Evolutionary conservation across 2,329 filamentous ascomycete genomes (phyloP).

Genomic region (Fusarium euwallaceae): DNA sequence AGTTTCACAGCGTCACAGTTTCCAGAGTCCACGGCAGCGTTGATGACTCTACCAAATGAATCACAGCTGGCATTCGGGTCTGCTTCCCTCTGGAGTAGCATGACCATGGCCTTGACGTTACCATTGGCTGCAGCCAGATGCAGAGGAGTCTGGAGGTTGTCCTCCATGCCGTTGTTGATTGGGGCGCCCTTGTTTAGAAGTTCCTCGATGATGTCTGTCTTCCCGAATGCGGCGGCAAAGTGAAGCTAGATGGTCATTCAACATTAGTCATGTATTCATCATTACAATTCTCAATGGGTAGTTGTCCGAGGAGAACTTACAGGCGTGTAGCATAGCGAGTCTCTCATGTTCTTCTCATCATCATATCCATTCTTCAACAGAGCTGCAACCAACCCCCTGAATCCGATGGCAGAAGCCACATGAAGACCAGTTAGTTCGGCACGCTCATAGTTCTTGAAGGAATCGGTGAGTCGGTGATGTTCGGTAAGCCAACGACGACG

Average conservation of each 20-base stretch:
- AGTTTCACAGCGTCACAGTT: constrained; percentile 56
- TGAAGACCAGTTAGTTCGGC: constrained; percentile 53
- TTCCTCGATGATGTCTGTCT: constrained; percentile 27
- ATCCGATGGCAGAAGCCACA: constrained; percentile 55
- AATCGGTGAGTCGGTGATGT: constrained; percentile 49
- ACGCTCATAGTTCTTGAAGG: constrained; percentile 48
- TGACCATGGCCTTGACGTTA: constrained; percentile 56
- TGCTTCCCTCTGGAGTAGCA: constrained; percentile 53
- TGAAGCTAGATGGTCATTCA: constrained; percentile 17
- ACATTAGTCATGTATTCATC: constrained; percentile 39
- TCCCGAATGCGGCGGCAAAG: constrained; percentile 24
- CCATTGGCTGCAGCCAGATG: constrained; percentile 56
- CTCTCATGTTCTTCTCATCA: constrained; percentile 50
- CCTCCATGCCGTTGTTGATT: constrained; percentile 49
- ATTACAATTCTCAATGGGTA: neutral
- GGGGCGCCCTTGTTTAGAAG: constrained; percentile 21
- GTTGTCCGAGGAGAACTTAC: constrained; percentile 40
- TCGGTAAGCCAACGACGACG: constrained; percentile 56
- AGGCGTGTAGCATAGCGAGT: constrained; percentile 51
- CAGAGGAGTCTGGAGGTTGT: constrained; percentile 51
- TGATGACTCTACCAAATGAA: constrained; percentile 53
- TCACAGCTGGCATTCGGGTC: constrained; percentile 51
- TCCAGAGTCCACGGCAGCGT: constrained; percentile 57
- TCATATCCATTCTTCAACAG: constrained; percentile 55
- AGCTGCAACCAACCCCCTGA: constrained; percentile 53